These are phyloP conservation scores for Boletus vinaceobasis DNA, from an alignment of 768 basidiomycete genomes.

Conservation along the genomic window DNA sequence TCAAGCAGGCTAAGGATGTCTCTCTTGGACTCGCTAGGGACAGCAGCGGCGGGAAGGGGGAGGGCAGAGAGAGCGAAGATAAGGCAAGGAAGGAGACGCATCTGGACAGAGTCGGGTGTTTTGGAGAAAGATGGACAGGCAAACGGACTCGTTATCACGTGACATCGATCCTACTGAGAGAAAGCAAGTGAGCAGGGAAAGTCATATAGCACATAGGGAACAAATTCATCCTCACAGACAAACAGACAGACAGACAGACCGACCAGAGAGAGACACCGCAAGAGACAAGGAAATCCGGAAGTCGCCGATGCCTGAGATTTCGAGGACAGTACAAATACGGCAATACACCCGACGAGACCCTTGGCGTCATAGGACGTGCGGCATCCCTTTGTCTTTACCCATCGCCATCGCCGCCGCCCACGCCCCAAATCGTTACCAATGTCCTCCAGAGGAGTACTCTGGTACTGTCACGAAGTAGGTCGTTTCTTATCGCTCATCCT, in stretches of 20 bases:
- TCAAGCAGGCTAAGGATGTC: constrained; percentile 20
- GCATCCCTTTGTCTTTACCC: neutral
- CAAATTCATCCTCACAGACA: too few relatives aligned
- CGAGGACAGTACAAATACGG: too few relatives aligned
- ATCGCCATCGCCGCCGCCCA: constrained; percentile 9
- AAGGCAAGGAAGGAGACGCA: neutral
- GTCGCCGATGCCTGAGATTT: constrained; percentile 4
- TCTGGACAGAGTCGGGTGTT: neutral
- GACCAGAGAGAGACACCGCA: too few relatives aligned
- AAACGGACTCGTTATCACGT: neutral
- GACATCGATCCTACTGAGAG: neutral
- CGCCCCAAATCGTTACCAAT: constrained; percentile 21
- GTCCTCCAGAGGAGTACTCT: constrained; percentile 71
- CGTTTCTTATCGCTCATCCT: neutral
- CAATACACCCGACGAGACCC: neutral
- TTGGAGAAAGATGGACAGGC: too few relatives aligned
- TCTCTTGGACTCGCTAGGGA: neutral
- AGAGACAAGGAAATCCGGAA: constrained; percentile 8
- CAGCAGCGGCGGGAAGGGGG: neutral
- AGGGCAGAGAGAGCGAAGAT: neutral
- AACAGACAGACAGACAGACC: too few relatives aligned
- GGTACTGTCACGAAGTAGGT: constrained; percentile 74
- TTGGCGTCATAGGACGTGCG: constrained; percentile 6
- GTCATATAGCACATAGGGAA: too few relatives aligned
- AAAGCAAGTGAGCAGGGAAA: too few relatives aligned